Evolutionary conservation across 495 filamentous ascomycete species (phyloP).

Genomic region (Aspergillus ostianus): DNA sequence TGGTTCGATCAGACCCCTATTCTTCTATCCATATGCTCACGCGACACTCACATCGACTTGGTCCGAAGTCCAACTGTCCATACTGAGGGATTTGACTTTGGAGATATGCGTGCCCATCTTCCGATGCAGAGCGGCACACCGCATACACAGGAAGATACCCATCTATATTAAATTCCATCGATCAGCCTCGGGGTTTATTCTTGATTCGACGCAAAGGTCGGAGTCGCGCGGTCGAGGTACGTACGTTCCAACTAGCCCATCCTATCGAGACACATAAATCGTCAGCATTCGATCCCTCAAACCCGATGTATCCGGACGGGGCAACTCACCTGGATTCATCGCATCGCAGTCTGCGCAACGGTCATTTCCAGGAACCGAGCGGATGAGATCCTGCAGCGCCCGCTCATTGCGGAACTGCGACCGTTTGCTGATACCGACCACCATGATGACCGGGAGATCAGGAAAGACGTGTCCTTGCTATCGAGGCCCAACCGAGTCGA

Average conservation of each 20-base stretch:
- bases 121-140: slow-evolving; percentile 92
- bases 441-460: slow-evolving; percentile 43
- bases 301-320: neutral
- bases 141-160: slow-evolving; percentile 96
- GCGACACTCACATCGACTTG: slow-evolving; percentile 79
- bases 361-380: slow-evolving; percentile 86
- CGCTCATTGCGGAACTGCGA: slow-evolving; percentile 97
- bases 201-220: neutral
- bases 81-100: slow-evolving; percentile 96
- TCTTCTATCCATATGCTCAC: neutral
- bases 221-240: slow-evolving; percentile 29
- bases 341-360: slow-evolving; percentile 90
- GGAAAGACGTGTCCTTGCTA: slow-evolving; percentile 11
- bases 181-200: neutral
- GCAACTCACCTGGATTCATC: slow-evolving; percentile 79
- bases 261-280: slow-evolving; percentile 44
- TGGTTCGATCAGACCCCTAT: slow-evolving; percentile 13
- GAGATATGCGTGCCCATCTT: slow-evolving; percentile 97
- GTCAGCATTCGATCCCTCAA: slow-evolving; percentile 6
- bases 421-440: slow-evolving; percentile 73
- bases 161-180: slow-evolving; percentile 54
- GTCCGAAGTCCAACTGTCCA: slow-evolving; percentile 94
- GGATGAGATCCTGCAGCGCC: slow-evolving; percentile 84
- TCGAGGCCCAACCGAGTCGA: slow-evolving; percentile 6
- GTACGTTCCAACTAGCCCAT: slow-evolving; percentile 99